Percentiles rank a stretch among this genome's conserved stretches.
phyloP scores from a whole-genome alignment of 352 stramenopile genomes.

The Phytophthora agathidicida region DNA sequence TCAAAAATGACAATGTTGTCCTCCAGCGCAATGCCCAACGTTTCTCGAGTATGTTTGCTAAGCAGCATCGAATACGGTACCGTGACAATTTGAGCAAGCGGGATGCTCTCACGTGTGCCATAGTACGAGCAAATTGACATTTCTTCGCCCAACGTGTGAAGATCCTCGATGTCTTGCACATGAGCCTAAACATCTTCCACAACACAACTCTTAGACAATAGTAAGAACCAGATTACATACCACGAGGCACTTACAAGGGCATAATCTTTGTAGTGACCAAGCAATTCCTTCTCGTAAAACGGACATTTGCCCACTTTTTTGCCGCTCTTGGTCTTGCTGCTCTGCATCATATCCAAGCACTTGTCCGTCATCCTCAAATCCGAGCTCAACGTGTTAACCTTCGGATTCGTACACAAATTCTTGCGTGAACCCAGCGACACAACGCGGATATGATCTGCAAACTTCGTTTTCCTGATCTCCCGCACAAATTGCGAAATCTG shows the following conservation, averaged over 20 bases:
- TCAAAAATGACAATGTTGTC: slow-evolving; percentile 97
- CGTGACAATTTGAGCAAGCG: slow-evolving; percentile 88
- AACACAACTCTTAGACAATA: slow-evolving; percentile 9
- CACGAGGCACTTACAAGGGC: slow-evolving; percentile 54
- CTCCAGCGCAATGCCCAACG: slow-evolving; percentile 87
- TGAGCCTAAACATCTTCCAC: slow-evolving; percentile 50
- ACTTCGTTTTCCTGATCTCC: slow-evolving; percentile 87
- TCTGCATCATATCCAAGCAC: slow-evolving; percentile 88
- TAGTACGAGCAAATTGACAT: slow-evolving; percentile 98
- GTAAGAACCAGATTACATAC: not conserved
- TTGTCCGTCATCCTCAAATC: slow-evolving; percentile 86
- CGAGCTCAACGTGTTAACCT: slow-evolving; percentile 64
- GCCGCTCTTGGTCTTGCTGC: slow-evolving; percentile 53
- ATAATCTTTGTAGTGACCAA: slow-evolving; percentile 79
- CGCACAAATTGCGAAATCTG: slow-evolving; percentile 90
- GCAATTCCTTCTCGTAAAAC: slow-evolving; percentile 82
- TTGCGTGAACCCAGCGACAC: slow-evolving; percentile 86
- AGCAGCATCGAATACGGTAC: slow-evolving; percentile 95
- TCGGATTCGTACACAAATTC: slow-evolving; percentile 83
- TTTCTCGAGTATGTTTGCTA: slow-evolving; percentile 90
- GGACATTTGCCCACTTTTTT: slow-evolving; percentile 75
- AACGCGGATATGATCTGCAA: slow-evolving; percentile 71
- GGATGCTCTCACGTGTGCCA: slow-evolving; percentile 88
- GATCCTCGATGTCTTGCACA: slow-evolving; percentile 97
- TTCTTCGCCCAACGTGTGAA: slow-evolving; percentile 89